Base-by-base conservation (phyloP, 768 basidiomycete genomes). In the Collybiopsis confluens region DNA sequence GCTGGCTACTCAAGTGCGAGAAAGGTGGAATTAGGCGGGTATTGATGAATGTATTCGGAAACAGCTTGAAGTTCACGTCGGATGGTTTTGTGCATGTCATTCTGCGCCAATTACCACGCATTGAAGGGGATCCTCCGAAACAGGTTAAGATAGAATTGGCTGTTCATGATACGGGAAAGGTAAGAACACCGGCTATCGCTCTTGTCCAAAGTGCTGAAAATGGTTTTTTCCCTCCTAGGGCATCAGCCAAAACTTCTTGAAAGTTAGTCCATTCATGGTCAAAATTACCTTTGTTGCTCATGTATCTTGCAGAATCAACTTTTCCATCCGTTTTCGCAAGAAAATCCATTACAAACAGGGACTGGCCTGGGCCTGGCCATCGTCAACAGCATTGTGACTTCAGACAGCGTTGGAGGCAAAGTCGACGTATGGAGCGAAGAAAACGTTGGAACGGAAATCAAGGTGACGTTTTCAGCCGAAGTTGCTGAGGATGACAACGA, bases 311-410 rank as follows among this genome's bases (percentile, higher is more conserved):
- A 90, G 88, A 93, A 97, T 61, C 91, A 95, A 70, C 75, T 98
- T 4, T 98, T 97, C 73, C 95, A 96, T 61, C 95, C 95, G 0
- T 98, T 98, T 71, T 93, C 93, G 1, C 95, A 98, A 72, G 95
- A 97, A 68, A 95, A 96, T 60, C 93, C 94, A 1, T 67, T 96
- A 4, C 92, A 95, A 62, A 85, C 92, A 1, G 94, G 94, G 1
- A 97, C 94, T 1, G 95, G 94, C 4, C 80, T 98, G 7, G 95
- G 95, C 9, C 82, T 97, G 21, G 94, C 95, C 28, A 97, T 98
- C 59, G 95, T 97, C 64, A 92, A 89, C 72, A 92, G 88, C 60
- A 97, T 97, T 58, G 81, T 95, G 35, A 83, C 82, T 15, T 92
- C 91, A 2, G 85, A 89, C 42, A 89, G 85, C 58, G 85, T 98